Conservation (phyloP, 2,329 filamentous ascomycete genomes). For the Penicillium corylophilum region DNA sequence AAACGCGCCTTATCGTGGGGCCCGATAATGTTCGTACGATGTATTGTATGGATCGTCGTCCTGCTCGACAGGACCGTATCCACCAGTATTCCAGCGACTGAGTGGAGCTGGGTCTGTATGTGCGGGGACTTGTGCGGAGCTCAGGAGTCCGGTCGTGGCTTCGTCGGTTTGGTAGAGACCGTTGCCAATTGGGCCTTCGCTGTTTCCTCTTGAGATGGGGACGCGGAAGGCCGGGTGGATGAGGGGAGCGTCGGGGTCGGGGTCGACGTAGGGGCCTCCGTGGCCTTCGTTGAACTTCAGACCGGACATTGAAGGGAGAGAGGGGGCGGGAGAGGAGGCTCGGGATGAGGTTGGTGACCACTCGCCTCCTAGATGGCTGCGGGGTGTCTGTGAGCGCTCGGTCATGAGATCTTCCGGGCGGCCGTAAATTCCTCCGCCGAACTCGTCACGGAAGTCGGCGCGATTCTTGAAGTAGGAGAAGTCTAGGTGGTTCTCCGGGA, state of each 20-base stretch:
- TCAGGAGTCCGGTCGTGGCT: constrained; percentile 40
- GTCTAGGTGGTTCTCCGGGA: constrained; percentile 80
- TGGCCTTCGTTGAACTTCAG: constrained; percentile 29
- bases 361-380: constrained; percentile 34
- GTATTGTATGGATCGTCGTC: constrained; percentile 31
- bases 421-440: constrained; percentile 67
- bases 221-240: constrained; percentile 41
- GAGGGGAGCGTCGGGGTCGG: constrained; percentile 12
- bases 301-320: constrained; percentile 27
- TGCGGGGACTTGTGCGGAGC: constrained; percentile 35
- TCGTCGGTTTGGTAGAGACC: constrained; percentile 41
- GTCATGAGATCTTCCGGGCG: constrained; percentile 47
- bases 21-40: constrained; percentile 38
- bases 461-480: constrained; percentile 91
- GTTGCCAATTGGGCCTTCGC: constrained; percentile 13
- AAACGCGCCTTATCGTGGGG: constrained; percentile 12
- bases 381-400: constrained; percentile 46
- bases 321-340: constrained; percentile 43
- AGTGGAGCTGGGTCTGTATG: constrained; percentile 22
- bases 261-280: constrained; percentile 16
- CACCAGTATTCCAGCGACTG: constrained; percentile 36
- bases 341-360: constrained; percentile 43
- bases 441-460: constrained; percentile 81
- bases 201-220: constrained; percentile 27
- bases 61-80: constrained; percentile 40